Evolutionary conservation across 768 basidiomycete genomes (phyloP).

Genomic region (Agaricus subrufescens): DNA sequence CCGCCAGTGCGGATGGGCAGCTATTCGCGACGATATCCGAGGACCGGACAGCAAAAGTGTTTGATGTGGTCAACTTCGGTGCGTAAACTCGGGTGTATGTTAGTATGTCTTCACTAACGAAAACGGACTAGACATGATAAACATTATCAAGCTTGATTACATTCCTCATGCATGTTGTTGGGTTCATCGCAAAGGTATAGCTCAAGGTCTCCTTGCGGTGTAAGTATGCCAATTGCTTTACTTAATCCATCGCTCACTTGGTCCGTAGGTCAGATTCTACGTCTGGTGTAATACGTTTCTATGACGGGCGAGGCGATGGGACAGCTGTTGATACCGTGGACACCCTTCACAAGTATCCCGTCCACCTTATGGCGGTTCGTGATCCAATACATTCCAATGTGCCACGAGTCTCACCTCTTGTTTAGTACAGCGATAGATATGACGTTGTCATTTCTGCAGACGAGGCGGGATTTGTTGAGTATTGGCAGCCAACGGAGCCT

Average conservation of each 20-base stretch:
- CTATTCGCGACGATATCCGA: slow-evolving; percentile 89
- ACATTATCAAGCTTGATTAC: slow-evolving; percentile 88
- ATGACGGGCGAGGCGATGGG: slow-evolving; percentile 87
- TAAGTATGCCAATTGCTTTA: slow-evolving; percentile 28
- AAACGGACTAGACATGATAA: slow-evolving; percentile 84
- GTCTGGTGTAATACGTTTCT: slow-evolving; percentile 76
- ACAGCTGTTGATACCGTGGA: slow-evolving; percentile 72
- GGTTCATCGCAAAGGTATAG: slow-evolving; percentile 89
- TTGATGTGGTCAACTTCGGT: slow-evolving; percentile 99
- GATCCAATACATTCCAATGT: not conserved
- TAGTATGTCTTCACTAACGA: slow-evolving; percentile 1
- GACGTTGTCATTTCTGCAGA: slow-evolving; percentile 94
- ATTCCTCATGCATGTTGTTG: slow-evolving; percentile 89
- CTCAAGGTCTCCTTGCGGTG: slow-evolving; percentile 86
- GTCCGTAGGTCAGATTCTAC: slow-evolving; percentile 67
- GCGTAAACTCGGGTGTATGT: slow-evolving; percentile 19
- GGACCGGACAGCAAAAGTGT: slow-evolving; percentile 90
- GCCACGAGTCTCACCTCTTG: not conserved
- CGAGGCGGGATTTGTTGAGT: slow-evolving; percentile 92
- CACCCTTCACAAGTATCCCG: slow-evolving; percentile 80
- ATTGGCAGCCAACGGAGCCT: slow-evolving; percentile 90
- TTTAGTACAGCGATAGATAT: slow-evolving; percentile 84
- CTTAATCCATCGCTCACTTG: slow-evolving; percentile 12
- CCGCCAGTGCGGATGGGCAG: slow-evolving; percentile 88
- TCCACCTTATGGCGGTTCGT: slow-evolving; percentile 87